Conservation (phyloP, 2,329 filamentous ascomycete genomes). For the Fusarium sp. region DNA sequence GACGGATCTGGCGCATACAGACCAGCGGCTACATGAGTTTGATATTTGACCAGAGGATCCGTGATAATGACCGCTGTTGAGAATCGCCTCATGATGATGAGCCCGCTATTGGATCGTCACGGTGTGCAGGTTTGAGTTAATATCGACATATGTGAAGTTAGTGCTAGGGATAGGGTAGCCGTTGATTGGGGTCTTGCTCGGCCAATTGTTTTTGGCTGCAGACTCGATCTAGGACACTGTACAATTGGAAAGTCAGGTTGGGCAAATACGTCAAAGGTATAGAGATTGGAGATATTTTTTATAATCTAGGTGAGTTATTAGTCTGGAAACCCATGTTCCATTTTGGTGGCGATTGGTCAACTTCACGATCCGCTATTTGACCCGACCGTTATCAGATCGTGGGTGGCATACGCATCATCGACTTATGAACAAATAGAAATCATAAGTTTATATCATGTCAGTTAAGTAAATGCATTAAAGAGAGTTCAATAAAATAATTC, state of each 20-base stretch:
- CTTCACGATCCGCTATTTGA: slow-evolving; percentile 7
- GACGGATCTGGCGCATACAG: slow-evolving; percentile 75
- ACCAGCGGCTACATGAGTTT: slow-evolving; percentile 74
- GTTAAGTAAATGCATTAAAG: neutral
- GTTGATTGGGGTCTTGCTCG: slow-evolving; percentile 1
- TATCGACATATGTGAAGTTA: neutral
- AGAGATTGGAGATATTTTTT: neutral
- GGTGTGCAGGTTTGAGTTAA: slow-evolving; percentile 14
- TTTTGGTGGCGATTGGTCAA: slow-evolving; percentile 8
- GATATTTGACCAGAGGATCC: slow-evolving; percentile 82
- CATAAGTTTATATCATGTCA: neutral
- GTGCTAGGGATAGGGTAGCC: slow-evolving; percentile 11
- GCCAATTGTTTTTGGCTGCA: slow-evolving; percentile 9
- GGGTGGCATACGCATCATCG: slow-evolving; percentile 31
- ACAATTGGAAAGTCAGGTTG: no score
- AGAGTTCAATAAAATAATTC: neutral
- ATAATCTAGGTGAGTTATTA: neutral
- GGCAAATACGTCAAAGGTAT: neutral
- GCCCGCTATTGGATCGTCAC: neutral
- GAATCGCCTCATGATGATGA: slow-evolving; percentile 50
- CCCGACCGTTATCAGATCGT: slow-evolving; percentile 34
- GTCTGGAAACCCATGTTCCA: neutral
- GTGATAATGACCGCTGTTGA: slow-evolving; percentile 69
- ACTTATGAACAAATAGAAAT: slow-evolving; percentile 2
- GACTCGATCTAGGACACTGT: neutral